A percentile compares a stretch with the other conserved stretches of the same genome.
Conservation (phyloP, 2,329 filamentous ascomycete genomes). For the Penicillium sp. region DNA sequence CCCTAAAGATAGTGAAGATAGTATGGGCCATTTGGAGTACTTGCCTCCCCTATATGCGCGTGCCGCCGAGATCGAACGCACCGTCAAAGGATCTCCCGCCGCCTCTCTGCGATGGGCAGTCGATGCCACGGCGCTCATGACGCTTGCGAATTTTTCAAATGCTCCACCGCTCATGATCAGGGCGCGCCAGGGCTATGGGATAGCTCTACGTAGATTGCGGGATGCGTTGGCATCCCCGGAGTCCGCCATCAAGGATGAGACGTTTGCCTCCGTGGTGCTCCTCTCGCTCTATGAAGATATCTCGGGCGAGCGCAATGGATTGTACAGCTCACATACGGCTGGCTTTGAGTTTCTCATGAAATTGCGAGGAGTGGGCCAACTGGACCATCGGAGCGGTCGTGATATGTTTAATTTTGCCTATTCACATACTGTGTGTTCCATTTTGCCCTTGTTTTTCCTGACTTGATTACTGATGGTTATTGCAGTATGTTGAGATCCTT, state of each 20-base stretch:
- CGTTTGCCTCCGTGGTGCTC: conserved; percentile 36
- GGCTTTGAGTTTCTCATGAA: conserved; percentile 36
- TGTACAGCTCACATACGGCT: conserved; percentile 34
- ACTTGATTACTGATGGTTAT: conserved; percentile 3
- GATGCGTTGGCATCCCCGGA: conserved; percentile 27
- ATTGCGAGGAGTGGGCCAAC: conserved; percentile 29
- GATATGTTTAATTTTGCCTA: conserved; percentile 37
- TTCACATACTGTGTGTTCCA: conserved; percentile 30
- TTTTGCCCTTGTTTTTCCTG: background rate
- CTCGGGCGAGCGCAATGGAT: conserved; percentile 32
- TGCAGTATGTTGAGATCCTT: conserved; percentile 34
- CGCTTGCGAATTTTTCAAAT: conserved; percentile 30
- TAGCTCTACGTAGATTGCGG: conserved; percentile 29
- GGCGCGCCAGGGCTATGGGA: conserved; percentile 31
- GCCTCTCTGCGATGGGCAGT: conserved; percentile 33
- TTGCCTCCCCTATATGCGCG: conserved; percentile 34
- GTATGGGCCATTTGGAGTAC: conserved; percentile 34
- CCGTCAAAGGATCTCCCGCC: conserved; percentile 14
- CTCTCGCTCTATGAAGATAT: conserved; percentile 39
- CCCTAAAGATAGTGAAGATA: conserved; percentile 20
- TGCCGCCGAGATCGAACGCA: conserved; percentile 18
- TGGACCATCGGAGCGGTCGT: conserved; percentile 29
- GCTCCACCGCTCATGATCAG: conserved; percentile 24
- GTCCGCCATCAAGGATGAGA: conserved; percentile 34
- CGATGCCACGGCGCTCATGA: conserved; percentile 33